Evolutionary conservation across 129 eudicot genomes (phyloP).

Genomic region (Flaveria brownii): DNA sequence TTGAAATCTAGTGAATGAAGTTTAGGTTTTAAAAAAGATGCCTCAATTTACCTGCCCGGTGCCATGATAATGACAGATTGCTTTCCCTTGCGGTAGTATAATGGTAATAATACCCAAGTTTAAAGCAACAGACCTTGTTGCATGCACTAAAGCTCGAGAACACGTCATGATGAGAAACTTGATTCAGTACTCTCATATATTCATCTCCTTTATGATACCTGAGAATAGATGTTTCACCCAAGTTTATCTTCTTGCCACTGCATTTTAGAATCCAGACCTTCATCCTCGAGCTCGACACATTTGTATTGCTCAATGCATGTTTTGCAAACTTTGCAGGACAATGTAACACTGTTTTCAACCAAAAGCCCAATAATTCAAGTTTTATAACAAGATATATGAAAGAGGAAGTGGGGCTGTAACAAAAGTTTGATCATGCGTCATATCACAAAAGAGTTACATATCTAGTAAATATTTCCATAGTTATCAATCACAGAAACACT

Average conservation of each 20-base stretch:
- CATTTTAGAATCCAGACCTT: neutral
- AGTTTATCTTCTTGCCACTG: neutral
- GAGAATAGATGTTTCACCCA: conserved; percentile 16
- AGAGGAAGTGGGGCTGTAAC: neutral
- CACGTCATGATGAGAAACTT: conserved; percentile 27
- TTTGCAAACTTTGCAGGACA: neutral
- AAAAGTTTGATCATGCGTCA: neutral
- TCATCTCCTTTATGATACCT: conserved; percentile 17
- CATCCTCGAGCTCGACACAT: conserved; percentile 3
- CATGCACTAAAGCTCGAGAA: conserved; percentile 24
- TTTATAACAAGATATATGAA: neutral
- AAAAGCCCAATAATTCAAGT: neutral
- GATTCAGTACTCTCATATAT: conserved; percentile 11
- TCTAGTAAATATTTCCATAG: neutral
- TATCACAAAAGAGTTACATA: neutral
- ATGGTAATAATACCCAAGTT: conserved; percentile 20
- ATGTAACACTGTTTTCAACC: conserved; percentile 5
- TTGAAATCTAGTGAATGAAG: neutral
- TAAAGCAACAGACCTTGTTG: conserved; percentile 25
- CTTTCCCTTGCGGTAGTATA: conserved; percentile 12
- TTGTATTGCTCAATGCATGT: neutral
- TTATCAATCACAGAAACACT: neutral
- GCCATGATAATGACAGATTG: conserved; percentile 27
- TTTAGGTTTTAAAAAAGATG: neutral
- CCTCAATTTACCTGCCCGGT: conserved; percentile 18